Evolutionary conservation across 2,329 filamentous ascomycete genomes (phyloP).

Genomic region (Aspergillus costaricaensis): DNA sequence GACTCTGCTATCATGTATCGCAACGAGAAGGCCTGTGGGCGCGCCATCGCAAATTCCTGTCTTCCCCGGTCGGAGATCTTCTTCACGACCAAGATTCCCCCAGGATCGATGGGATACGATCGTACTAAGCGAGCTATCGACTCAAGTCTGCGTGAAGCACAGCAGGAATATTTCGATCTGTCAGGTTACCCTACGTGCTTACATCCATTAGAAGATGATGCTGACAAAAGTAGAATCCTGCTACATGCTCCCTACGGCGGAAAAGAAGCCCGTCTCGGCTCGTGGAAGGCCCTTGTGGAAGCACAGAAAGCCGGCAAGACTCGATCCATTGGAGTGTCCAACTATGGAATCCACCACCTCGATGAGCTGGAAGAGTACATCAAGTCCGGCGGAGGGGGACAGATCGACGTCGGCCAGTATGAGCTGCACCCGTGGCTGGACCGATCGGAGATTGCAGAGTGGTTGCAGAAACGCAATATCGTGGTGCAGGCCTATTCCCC

Average conservation of each 20-base stretch:
- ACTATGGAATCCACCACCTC: slow-evolving; percentile 74
- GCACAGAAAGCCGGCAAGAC: slow-evolving; percentile 72
- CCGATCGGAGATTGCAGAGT: slow-evolving; percentile 64
- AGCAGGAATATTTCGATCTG: slow-evolving; percentile 74
- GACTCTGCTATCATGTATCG: slow-evolving; percentile 67
- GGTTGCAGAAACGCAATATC: slow-evolving; percentile 67
- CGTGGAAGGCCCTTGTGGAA: slow-evolving; percentile 76
- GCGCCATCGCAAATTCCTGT: slow-evolving; percentile 60
- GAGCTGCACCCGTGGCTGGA: slow-evolving; percentile 84
- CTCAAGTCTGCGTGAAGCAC: slow-evolving; percentile 61
- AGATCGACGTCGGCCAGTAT: slow-evolving; percentile 75
- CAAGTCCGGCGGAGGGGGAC: slow-evolving; percentile 60
- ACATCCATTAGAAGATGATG: background rate
- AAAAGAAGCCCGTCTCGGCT: slow-evolving; percentile 65
- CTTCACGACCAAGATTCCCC: slow-evolving; percentile 77
- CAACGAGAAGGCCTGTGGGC: slow-evolving; percentile 72
- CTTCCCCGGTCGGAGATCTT: slow-evolving; percentile 70
- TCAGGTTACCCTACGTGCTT: slow-evolving; percentile 35
- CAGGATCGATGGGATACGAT: slow-evolving; percentile 66
- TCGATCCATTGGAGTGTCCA: slow-evolving; percentile 72
- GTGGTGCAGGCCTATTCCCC: slow-evolving; percentile 79
- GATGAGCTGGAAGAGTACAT: slow-evolving; percentile 62
- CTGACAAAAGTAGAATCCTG: slow-evolving; percentile 51
- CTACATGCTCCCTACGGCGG: slow-evolving; percentile 80
- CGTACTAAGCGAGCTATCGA: slow-evolving; percentile 66